phyloP scores from a whole-genome alignment of 1,139 yeast species.

The Ogataea hybrid region DNA sequence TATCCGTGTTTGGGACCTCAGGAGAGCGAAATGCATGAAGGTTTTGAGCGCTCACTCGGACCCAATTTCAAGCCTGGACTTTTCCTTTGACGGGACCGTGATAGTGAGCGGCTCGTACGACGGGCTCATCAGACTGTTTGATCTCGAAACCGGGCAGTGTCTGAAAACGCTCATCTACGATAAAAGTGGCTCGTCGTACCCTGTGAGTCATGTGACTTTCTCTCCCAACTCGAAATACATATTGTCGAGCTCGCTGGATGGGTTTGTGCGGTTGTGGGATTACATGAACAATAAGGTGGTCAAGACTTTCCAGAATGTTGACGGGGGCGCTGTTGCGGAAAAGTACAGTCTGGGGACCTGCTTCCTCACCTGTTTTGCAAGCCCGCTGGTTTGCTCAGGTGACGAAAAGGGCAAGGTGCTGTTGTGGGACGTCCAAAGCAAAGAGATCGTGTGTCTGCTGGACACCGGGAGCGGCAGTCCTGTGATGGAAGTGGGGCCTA shows the following conservation, averaged over 20 bases:
- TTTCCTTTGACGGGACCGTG: slow-evolving; percentile 78
- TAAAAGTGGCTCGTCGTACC: slow-evolving; percentile 65
- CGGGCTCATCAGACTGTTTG: slow-evolving; percentile 75
- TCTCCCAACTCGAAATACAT: slow-evolving; percentile 84
- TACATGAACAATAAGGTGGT: slow-evolving; percentile 74
- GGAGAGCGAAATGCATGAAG: slow-evolving; percentile 66
- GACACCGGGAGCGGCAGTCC: slow-evolving; percentile 14
- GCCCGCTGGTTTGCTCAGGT: slow-evolving; percentile 60
- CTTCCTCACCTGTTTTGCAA: slow-evolving; percentile 35
- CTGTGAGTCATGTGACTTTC: slow-evolving; percentile 69
- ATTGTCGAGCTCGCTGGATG: slow-evolving; percentile 79
- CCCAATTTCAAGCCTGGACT: slow-evolving; percentile 74
- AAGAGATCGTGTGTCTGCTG: slow-evolving; percentile 33
- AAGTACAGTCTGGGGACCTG: slow-evolving; percentile 48
- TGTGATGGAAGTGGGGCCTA: slow-evolving; percentile 48
- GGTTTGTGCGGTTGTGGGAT: slow-evolving; percentile 77
- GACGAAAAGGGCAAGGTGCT: slow-evolving; percentile 58
- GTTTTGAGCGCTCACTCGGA: slow-evolving; percentile 93
- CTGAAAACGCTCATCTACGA: slow-evolving; percentile 80
- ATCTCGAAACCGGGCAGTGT: slow-evolving; percentile 87
- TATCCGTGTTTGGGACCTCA: slow-evolving; percentile 84
- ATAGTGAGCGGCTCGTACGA: slow-evolving; percentile 88
- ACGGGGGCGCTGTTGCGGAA: slow-evolving; percentile 38
- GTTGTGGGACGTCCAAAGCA: slow-evolving; percentile 76
- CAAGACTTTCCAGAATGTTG: slow-evolving; percentile 59